These are phyloP conservation scores for Aspergillus brunneoviolaceus DNA, from an alignment of 2,329 filamentous ascomycete genomes.

Conservation along the genomic window DNA sequence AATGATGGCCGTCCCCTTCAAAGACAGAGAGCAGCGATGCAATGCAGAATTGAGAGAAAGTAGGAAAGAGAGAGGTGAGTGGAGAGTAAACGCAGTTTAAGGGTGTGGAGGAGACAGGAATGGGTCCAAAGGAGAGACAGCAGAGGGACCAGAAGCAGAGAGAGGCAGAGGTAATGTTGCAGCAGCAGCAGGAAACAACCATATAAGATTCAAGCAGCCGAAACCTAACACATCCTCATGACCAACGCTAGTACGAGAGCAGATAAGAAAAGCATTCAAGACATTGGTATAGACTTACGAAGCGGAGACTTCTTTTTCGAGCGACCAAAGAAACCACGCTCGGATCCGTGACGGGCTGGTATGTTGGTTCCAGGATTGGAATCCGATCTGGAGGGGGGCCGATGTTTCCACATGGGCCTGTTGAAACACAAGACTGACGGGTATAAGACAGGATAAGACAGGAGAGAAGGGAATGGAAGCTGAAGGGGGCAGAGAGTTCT, in stretches of 20 bases:
- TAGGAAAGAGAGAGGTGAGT: slow-evolving; percentile 12
- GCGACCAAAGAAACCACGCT: slow-evolving; percentile 38
- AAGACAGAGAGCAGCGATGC: slow-evolving; percentile 2
- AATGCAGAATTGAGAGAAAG: not conserved
- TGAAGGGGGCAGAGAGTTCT: not conserved
- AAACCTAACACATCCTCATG: slow-evolving; percentile 8
- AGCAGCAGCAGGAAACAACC: slow-evolving; percentile 5
- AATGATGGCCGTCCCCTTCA: not conserved
- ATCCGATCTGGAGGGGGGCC: slow-evolving; percentile 41
- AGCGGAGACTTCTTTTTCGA: slow-evolving; percentile 36
- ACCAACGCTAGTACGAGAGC: slow-evolving; percentile 20
- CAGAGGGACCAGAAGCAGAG: slow-evolving; percentile 6
- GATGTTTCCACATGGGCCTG: slow-evolving; percentile 43
- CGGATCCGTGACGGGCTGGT: slow-evolving; percentile 30
- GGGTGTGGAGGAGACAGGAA: slow-evolving; percentile 6
- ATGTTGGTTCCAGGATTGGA: slow-evolving; percentile 32
- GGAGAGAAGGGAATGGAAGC: slow-evolving; percentile 13
- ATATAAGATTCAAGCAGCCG: slow-evolving; percentile 12
- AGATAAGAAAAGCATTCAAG: slow-evolving; percentile 13
- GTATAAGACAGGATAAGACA: slow-evolving; percentile 18
- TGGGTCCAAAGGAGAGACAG: slow-evolving; percentile 6
- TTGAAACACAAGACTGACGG: slow-evolving; percentile 17
- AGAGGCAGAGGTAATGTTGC: not conserved
- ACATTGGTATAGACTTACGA: slow-evolving; percentile 21
- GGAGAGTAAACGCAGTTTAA: slow-evolving; percentile 3